Conservation (phyloP, 2,329 filamentous ascomycete genomes). For the Boeremia lycopersici region DNA sequence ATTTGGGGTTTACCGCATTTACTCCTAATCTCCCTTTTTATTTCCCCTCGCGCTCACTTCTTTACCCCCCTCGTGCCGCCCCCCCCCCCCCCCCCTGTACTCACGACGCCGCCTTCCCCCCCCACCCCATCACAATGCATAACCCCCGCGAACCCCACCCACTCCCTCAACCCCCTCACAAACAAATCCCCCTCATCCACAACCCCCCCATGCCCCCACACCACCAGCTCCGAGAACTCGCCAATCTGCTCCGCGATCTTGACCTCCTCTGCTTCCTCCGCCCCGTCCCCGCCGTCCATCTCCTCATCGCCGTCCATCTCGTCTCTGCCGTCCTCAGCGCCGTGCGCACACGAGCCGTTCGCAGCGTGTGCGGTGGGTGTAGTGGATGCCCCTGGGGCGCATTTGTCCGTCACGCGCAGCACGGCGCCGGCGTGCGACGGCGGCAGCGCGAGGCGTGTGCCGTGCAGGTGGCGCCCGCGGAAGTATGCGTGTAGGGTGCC, state of each 20-base stretch:
- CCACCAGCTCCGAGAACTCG: conserved; percentile 73
- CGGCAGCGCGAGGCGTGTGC: conserved; percentile 70
- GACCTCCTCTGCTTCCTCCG: conserved; percentile 33
- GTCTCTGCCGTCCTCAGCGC: no score
- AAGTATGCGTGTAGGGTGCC: conserved; percentile 35
- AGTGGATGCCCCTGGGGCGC: conserved; percentile 15
- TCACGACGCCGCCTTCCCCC: neutral
- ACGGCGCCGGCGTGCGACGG: conserved; percentile 67
- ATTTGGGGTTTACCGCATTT: no score
- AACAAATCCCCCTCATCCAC: conserved; percentile 72
- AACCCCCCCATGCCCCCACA: conserved; percentile 82
- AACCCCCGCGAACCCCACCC: conserved; percentile 75
- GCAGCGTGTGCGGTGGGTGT: neutral
- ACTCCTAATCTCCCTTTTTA: neutral
- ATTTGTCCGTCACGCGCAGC: conserved; percentile 38
- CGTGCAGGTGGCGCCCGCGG: conserved; percentile 78
- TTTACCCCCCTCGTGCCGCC: neutral
- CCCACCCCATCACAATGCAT: conserved; percentile 35
- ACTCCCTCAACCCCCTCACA: conserved; percentile 77
- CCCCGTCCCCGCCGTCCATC: conserved; percentile 23
- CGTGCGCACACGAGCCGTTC: no score
- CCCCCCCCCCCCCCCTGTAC: neutral
- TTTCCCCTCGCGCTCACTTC: neutral
- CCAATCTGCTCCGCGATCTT: conserved; percentile 65
- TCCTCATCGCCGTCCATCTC: neutral